Conservation (phyloP, 2,329 filamentous ascomycete genomes). For the Rosellinia necatrix region DNA sequence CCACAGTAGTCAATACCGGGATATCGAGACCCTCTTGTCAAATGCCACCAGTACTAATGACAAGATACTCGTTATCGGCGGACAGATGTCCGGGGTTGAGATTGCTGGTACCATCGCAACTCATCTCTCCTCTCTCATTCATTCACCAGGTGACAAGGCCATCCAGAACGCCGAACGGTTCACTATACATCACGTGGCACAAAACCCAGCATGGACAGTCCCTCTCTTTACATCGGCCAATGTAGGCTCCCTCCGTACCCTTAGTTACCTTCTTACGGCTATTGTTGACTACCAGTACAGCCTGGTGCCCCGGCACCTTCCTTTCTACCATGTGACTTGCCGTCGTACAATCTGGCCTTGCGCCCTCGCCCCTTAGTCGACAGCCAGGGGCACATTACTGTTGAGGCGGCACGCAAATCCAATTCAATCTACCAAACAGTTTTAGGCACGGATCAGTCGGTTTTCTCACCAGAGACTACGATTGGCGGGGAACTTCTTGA, state of each 20-base stretch:
- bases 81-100: constrained; percentile 83
- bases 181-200: constrained; percentile 69
- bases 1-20: constrained; percentile 71
- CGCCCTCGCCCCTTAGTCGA: constrained; percentile 65
- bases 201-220: constrained; percentile 73
- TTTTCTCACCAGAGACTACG: constrained; percentile 50
- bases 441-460: constrained; percentile 59
- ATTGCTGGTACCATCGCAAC: constrained; percentile 73
- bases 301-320: constrained; percentile 54
- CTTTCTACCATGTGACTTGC: constrained; percentile 75
- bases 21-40: constrained; percentile 54
- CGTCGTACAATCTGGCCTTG: constrained; percentile 70
- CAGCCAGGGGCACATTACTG: constrained; percentile 65
- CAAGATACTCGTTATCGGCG: constrained; percentile 75
- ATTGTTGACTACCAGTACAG: constrained; percentile 44
- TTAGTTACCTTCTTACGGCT: not conserved
- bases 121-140: constrained; percentile 67
- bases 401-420: constrained; percentile 58
- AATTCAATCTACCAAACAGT: constrained; percentile 56
- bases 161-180: constrained; percentile 54
- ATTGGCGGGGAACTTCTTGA: constrained; percentile 47
- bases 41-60: constrained; percentile 46
- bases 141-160: constrained; percentile 53
- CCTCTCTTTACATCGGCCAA: constrained; percentile 61
- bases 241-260: constrained; percentile 41